A percentile compares a stretch with the other conserved stretches of the same genome.
phyloP scores from a whole-genome alignment of 129 eudicot genomes.

The Oenanthe sinensis region DNA sequence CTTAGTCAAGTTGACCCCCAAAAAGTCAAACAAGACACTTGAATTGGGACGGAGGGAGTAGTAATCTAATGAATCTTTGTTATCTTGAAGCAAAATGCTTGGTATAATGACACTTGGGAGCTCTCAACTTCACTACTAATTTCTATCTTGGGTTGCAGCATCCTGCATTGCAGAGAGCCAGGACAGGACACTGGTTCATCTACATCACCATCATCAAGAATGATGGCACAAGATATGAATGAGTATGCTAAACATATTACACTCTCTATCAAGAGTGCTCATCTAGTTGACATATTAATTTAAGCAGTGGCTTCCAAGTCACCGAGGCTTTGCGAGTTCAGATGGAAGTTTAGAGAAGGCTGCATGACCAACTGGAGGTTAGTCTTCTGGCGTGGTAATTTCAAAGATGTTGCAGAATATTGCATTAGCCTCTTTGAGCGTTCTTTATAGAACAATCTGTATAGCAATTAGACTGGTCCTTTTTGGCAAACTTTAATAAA shows the following conservation, averaged over 20 bases:
- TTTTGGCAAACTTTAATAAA: too few species aligned
- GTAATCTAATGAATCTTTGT: neutral
- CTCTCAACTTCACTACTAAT: constrained; percentile 3
- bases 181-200: constrained; percentile 62
- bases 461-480: neutral
- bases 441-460: neutral
- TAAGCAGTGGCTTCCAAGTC: constrained; percentile 72
- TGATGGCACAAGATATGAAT: constrained; percentile 65
- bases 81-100: neutral
- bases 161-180: constrained; percentile 80
- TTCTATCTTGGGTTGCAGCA: constrained; percentile 33
- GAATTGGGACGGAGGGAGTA: too few species aligned
- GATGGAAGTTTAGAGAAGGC: constrained; percentile 85
- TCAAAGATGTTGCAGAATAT: neutral
- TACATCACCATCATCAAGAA: constrained; percentile 64
- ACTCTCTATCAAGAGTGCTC: neutral
- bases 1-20: too few species aligned
- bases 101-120: neutral
- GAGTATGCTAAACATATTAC: constrained; percentile 38
- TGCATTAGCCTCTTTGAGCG: too few species aligned
- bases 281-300: neutral
- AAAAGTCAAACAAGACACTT: too few species aligned
- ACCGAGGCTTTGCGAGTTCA: constrained; percentile 86
- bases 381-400: constrained; percentile 2
- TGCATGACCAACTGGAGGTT: constrained; percentile 89